Evolutionary conservation across 2,329 filamentous ascomycete species (phyloP).

Genomic region (Truncatella angustata): DNA sequence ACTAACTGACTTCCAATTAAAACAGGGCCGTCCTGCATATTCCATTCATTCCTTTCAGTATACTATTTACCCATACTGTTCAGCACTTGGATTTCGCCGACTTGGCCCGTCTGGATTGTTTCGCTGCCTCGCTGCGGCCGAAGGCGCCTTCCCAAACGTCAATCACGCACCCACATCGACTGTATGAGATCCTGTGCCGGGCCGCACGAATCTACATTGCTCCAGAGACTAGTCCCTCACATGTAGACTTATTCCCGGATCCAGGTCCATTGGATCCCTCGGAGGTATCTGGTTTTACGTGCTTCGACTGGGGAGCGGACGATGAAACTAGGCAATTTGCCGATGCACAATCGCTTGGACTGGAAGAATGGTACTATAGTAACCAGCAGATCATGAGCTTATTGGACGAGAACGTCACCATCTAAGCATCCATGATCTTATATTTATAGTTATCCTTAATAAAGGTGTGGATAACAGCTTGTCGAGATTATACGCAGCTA

Average conservation of each 20-base stretch:
- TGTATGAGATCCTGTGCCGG: slow-evolving; percentile 33
- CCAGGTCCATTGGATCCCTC: neutral
- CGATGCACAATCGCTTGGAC: neutral
- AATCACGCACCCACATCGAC: slow-evolving; percentile 28
- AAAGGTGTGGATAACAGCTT: too few relatives aligned
- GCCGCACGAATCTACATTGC: slow-evolving; percentile 28
- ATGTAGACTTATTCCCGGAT: neutral
- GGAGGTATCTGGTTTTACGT: neutral
- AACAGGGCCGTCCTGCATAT: slow-evolving; percentile 32
- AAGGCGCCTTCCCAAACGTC: slow-evolving; percentile 14
- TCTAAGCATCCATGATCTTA: too few relatives aligned
- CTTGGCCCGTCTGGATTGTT: slow-evolving; percentile 25
- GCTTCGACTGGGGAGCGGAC: neutral
- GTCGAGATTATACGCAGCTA: too few relatives aligned
- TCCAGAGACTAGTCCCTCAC: slow-evolving; percentile 2
- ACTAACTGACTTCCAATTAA: too few relatives aligned
- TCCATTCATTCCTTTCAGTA: slow-evolving; percentile 37
- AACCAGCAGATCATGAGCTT: slow-evolving; percentile 23
- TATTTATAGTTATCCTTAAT: neutral
- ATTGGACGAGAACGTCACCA: too few relatives aligned
- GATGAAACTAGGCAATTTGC: neutral
- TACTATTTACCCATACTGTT: slow-evolving; percentile 31
- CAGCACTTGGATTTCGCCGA: slow-evolving; percentile 22
- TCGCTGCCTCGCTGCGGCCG: slow-evolving; percentile 28
- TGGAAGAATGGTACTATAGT: slow-evolving; percentile 16